A percentile compares a stretch with the other conserved stretches of the same genome.
Evolutionary conservation across 805 yeast species (phyloP).

Genomic region (Saturnispora zaruensis): DNA sequence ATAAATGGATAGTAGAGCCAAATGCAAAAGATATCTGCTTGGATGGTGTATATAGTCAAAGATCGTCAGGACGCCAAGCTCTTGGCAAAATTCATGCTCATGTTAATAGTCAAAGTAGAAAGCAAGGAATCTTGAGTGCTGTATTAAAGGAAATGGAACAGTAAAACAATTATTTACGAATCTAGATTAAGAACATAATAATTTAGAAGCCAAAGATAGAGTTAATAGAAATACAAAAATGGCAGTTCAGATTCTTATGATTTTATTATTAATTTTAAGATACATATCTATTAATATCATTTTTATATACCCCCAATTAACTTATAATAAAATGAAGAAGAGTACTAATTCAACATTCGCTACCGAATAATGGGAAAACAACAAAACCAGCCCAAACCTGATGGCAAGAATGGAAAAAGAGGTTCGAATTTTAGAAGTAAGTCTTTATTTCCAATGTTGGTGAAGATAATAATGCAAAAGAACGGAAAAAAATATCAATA

Average conservation of each 20-base stretch:
- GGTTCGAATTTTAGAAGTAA: background rate
- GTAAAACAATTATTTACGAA: background rate
- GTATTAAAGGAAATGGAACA: conserved; percentile 1
- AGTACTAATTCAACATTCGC: background rate
- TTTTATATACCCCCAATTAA: background rate
- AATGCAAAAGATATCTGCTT: conserved; percentile 37
- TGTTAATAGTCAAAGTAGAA: conserved; percentile 1
- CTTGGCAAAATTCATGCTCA: conserved; percentile 9
- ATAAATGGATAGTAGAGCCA: conserved; percentile 57
- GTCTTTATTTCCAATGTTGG: background rate
- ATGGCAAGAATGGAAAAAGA: background rate
- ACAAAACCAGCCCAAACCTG: background rate
- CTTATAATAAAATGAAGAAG: background rate
- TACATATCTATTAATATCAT: background rate
- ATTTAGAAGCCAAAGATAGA: too few relatives aligned
- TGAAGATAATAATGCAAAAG: background rate
- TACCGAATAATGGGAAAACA: background rate
- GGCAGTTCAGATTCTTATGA: background rate
- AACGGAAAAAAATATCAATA: background rate
- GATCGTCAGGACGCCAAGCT: background rate
- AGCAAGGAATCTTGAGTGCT: conserved; percentile 6
- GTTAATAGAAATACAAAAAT: background rate
- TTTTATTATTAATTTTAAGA: background rate
- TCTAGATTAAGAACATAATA: too few relatives aligned
- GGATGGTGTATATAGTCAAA: background rate